Conservation (phyloP, 1,284 basidiomycete species). For the Rugosomyces carneus region DNA sequence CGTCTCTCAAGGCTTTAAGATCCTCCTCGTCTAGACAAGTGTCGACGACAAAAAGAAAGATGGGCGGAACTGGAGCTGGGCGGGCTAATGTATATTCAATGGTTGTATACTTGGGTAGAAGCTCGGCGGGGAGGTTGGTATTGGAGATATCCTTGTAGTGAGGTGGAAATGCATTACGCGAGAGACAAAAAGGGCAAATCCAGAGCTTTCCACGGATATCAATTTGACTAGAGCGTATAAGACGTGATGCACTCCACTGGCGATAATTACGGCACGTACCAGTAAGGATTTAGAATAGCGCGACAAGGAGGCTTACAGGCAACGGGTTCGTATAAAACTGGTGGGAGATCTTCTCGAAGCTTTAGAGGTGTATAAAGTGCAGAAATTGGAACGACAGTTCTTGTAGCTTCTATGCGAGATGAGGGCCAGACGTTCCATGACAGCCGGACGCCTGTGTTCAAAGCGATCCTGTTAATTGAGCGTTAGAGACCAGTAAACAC, state of each 20-base stretch:
- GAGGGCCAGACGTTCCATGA: slow-evolving; percentile 99
- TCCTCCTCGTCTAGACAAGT: slow-evolving; percentile 97
- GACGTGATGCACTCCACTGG: slow-evolving; percentile 5
- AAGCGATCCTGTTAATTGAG: slow-evolving; percentile 1
- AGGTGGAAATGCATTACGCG: slow-evolving; percentile 94
- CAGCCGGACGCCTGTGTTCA: slow-evolving; percentile 70
- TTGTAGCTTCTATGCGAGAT: slow-evolving; percentile 93
- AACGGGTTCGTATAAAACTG: slow-evolving; percentile 96
- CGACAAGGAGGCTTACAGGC: slow-evolving; percentile 98
- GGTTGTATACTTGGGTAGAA: slow-evolving; percentile 97
- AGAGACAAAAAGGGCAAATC: slow-evolving; percentile 98
- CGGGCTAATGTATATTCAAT: slow-evolving; percentile 97
- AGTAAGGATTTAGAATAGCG: slow-evolving; percentile 96
- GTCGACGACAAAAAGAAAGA: slow-evolving; percentile 97
- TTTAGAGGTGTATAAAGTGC: slow-evolving; percentile 98
- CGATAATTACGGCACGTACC: slow-evolving; percentile 43
- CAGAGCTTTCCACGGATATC: slow-evolving; percentile 98
- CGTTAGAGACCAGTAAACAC: not conserved
- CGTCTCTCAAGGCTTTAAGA: slow-evolving; percentile 90
- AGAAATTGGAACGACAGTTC: slow-evolving; percentile 96
- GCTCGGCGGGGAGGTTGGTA: slow-evolving; percentile 93
- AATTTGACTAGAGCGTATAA: slow-evolving; percentile 69
- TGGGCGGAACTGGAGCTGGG: slow-evolving; percentile 87
- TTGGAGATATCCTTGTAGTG: slow-evolving; percentile 99
- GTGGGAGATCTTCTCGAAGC: slow-evolving; percentile 90